phyloP scores from a whole-genome alignment of 495 filamentous ascomycete genomes.

The Pyrenula massariospora region DNA sequence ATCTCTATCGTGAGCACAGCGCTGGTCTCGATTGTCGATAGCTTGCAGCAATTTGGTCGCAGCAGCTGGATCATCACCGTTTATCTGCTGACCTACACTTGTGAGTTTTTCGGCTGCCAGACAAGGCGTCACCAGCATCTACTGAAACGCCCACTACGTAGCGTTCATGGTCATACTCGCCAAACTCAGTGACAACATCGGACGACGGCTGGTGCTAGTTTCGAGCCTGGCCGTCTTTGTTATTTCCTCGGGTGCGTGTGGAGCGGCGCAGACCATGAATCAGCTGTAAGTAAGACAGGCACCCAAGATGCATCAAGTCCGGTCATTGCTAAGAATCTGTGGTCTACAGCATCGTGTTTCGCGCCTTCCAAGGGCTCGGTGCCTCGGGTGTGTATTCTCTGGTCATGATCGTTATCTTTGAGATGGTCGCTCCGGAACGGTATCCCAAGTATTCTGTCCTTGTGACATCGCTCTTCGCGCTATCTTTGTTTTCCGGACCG shows the following conservation, averaged over 20 bases:
- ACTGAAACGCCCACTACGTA: conserved; percentile 5
- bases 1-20: conserved; percentile 11
- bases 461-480: conserved; percentile 4
- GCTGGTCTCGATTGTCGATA: conserved; percentile 44
- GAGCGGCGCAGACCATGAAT: conserved; percentile 32
- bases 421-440: conserved; percentile 36
- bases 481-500: conserved; percentile 22
- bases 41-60: conserved; percentile 38
- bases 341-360: conserved; percentile 38
- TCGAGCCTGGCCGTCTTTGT: conserved; percentile 39
- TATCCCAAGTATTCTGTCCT: conserved; percentile 14
- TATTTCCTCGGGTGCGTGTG: conserved; percentile 46
- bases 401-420: conserved; percentile 30
- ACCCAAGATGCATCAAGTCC: neutral
- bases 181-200: conserved; percentile 49
- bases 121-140: neutral
- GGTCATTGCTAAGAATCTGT: conserved; percentile 1
- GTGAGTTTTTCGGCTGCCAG: no score
- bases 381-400: conserved; percentile 41
- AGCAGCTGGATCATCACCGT: conserved; percentile 44
- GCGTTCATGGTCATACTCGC: conserved; percentile 47
- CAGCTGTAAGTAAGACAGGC: conserved; percentile 29
- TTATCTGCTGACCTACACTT: conserved; percentile 45
- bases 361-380: conserved; percentile 46
- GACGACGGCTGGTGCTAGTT: conserved; percentile 35